phyloP scores from a whole-genome alignment of 768 basidiomycete genomes.

The Russula emetica region DNA sequence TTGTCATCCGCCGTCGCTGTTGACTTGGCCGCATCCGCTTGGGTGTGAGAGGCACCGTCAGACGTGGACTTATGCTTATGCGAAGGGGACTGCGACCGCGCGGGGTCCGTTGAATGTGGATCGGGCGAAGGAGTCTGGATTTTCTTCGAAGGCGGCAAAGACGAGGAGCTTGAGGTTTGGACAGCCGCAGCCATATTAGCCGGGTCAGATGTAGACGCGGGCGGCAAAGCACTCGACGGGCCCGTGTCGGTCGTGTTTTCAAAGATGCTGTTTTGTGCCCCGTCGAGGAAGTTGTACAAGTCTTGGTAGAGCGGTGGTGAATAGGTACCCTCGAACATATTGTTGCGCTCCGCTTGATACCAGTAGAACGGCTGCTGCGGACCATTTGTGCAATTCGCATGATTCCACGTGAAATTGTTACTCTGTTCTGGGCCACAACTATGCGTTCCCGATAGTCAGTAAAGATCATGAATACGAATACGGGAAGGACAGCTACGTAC shows the following conservation, averaged over 20 bases:
- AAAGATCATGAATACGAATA: no score
- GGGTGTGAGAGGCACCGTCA: no score
- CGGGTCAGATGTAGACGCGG: background rate
- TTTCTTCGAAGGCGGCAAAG: background rate
- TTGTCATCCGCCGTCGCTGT: no score
- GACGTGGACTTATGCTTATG: no score
- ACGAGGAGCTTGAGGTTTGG: background rate
- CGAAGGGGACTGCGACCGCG: no score
- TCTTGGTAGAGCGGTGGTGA: conserved; percentile 37
- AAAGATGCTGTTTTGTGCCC: conserved; percentile 45
- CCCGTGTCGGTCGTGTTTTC: background rate
- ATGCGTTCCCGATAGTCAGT: background rate
- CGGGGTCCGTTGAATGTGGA: no score
- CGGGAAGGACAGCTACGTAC: conserved; percentile 20
- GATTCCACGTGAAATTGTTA: conserved; percentile 26
- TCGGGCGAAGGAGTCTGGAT: no score
- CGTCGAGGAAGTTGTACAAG: conserved; percentile 41
- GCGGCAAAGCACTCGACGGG: background rate
- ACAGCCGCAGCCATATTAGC: background rate
- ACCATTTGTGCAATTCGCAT: conserved; percentile 40
- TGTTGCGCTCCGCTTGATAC: conserved; percentile 39
- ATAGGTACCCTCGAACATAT: conserved; percentile 36
- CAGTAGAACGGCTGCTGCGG: conserved; percentile 42
- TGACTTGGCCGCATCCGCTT: no score
- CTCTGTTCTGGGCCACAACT: conserved; percentile 37